Base-by-base conservation (phyloP, 2,329 filamentous ascomycete genomes). In the Scedosporium boydii region DNA sequence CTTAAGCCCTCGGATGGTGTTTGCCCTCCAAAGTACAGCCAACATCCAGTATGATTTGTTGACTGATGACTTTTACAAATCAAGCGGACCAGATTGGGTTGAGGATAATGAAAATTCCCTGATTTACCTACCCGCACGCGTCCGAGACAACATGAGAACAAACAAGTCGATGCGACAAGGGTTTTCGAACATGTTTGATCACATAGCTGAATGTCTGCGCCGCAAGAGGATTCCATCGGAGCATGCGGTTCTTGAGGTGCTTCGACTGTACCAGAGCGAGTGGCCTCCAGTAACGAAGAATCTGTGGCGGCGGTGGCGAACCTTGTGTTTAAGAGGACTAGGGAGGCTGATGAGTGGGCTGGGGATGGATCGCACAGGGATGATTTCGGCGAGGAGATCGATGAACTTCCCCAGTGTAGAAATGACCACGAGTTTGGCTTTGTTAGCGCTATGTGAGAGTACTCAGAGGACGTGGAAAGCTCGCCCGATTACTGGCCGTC, bases 371-470 rank as follows among this genome's bases (percentile, higher is more conserved):
- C 9, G 1, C 16, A 41, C 55, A 18, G 27, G 4, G 9, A 4
- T 23, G 29, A 1, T 10, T 58, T n/a, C 9, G 27, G 10, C 9
- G 57, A 23, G 16, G 3, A 16, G 16, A 59, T 59, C 38, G 18
- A 59, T 16, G 57, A 44, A n/a, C 34, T 59, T 10, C 57, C 57
- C 1, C 6, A 12, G 16, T 59, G 57, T 41, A 9, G 57, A 23
- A 59, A 59, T 18, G 57, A 59, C 12, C 21, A 42, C n/a, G 57
- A 59, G 34, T 59, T 59, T n/a, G 57, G 21, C 16, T 59, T 59
- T 23, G 57, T 59, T 9, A 59, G 57, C 6, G 34, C 34, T 9
- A 46, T 27, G 38, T 59, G 57, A 21, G 38, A 38, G 38, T 59
- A 59, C 10, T 12, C 34, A 12, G 34, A 38, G 1, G 10, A 38